phyloP scores from a whole-genome alignment of 257 asterid species.

The Asclepias syriaca region DNA sequence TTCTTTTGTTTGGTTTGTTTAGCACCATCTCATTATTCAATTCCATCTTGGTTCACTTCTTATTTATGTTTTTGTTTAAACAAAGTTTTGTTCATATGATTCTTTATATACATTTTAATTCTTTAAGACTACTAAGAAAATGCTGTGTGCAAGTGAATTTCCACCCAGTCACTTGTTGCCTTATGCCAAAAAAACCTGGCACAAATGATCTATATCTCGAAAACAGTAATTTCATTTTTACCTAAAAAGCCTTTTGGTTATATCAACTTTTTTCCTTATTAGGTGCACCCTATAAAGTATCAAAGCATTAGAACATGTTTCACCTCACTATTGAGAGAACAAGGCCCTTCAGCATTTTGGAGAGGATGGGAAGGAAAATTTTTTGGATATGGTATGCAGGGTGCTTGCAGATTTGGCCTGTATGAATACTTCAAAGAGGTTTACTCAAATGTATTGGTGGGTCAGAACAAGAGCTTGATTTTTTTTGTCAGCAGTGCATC shows the following conservation, averaged over 20 bases:
- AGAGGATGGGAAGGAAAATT: conserved; percentile 50
- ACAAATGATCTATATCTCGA: not conserved
- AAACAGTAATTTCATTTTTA: not conserved
- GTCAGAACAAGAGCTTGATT: conserved; percentile 35
- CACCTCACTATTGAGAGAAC: conserved; percentile 31
- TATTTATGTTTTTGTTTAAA: not conserved
- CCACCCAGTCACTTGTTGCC: not conserved
- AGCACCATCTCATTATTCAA: not conserved
- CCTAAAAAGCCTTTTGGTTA: not conserved
- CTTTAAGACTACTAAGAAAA: not conserved
- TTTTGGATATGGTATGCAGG: conserved; percentile 45
- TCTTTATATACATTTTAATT: not conserved
- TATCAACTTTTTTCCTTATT: conserved; percentile 2
- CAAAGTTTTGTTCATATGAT: not conserved
- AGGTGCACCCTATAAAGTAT: conserved; percentile 41
- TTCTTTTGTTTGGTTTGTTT: not conserved
- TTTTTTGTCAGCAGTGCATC: conserved; percentile 39
- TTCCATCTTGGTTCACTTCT: not conserved
- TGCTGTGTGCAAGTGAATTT: not conserved
- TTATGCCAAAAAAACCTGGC: not conserved
- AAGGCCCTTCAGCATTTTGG: conserved; percentile 45
- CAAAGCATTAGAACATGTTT: conserved; percentile 32
- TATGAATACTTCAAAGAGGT: conserved; percentile 41
- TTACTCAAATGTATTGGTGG: conserved; percentile 27
- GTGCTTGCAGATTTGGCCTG: conserved; percentile 49